Evolutionary conservation across 2,329 filamentous ascomycete genomes (phyloP).

Genomic region (Zymoseptoria passerinii): DNA sequence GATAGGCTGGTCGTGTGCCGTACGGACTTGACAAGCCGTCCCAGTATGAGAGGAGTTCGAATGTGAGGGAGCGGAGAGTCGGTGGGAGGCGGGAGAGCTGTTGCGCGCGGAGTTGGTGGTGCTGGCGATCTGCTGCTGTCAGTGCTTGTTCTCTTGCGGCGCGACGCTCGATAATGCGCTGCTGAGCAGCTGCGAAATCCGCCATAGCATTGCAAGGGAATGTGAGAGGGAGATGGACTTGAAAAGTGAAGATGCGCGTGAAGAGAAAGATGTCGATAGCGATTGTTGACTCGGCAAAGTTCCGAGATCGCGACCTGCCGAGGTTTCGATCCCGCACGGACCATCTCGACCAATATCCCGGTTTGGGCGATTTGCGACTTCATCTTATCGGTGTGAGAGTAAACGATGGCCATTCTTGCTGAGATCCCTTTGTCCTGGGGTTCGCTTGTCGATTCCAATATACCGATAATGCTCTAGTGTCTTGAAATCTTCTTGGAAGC

Average conservation of each 20-base stretch:
- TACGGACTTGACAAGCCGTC: constrained; percentile 63
- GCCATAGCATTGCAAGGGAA: constrained; percentile 24
- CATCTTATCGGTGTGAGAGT: not conserved
- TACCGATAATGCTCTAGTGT: too few species aligned
- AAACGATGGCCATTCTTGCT: not conserved
- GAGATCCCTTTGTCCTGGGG: not conserved
- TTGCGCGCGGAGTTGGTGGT: constrained; percentile 31
- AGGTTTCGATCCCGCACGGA: not conserved
- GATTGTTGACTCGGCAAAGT: not conserved
- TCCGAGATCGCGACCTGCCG: not conserved
- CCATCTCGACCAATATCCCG: not conserved
- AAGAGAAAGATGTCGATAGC: not conserved
- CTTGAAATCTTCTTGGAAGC: too few species aligned
- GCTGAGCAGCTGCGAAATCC: constrained; percentile 82
- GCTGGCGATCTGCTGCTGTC: constrained; percentile 44
- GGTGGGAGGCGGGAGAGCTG: constrained; percentile 41
- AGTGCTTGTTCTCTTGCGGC: constrained; percentile 54
- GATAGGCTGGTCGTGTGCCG: constrained; percentile 75
- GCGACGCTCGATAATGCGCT: constrained; percentile 74
- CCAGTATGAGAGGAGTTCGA: constrained; percentile 43
- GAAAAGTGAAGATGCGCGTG: not conserved
- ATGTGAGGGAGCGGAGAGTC: constrained; percentile 41
- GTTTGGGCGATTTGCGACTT: not conserved
- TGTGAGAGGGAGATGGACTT: not conserved
- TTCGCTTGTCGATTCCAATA: too few species aligned